These are phyloP conservation scores for Ramaria sp. DNA, from an alignment of 768 basidiomycete genomes.

Conservation along the genomic window DNA sequence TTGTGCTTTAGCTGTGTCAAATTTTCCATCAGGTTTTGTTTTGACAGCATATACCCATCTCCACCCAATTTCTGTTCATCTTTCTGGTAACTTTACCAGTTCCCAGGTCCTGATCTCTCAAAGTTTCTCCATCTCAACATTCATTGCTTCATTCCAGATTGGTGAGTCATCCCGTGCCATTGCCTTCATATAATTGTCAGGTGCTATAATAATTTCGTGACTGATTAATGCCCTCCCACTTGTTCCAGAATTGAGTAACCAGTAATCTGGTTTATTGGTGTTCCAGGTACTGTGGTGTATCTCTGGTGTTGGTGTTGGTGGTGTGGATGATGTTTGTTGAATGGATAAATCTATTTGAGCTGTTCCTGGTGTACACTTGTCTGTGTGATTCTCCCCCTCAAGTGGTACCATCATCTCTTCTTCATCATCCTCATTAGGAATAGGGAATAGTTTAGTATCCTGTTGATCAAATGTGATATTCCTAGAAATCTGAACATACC, in stretches of 20 bases:
- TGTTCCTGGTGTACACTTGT: too few species aligned
- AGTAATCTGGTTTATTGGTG: too few species aligned
- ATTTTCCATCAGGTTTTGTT: conserved; percentile 15
- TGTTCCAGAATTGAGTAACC: not conserved
- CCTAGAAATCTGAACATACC: too few species aligned
- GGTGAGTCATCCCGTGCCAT: conserved; percentile 4
- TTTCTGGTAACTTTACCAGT: conserved; percentile 12
- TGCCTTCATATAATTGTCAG: conserved; percentile 11
- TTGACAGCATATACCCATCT: conserved; percentile 21
- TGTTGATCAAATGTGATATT: too few species aligned
- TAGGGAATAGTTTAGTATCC: too few species aligned
- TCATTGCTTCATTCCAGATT: conserved; percentile 18
- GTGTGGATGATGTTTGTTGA: too few species aligned
- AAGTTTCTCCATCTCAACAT: conserved; percentile 16
- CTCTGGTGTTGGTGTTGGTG: too few species aligned
- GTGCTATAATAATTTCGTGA: not conserved
- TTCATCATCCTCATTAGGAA: too few species aligned
- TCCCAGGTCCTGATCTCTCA: conserved; percentile 16
- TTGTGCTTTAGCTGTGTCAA: conserved; percentile 16
- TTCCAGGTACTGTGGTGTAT: too few species aligned
- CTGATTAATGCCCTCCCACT: not conserved
- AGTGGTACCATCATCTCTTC: too few species aligned
- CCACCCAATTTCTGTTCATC: conserved; percentile 12
- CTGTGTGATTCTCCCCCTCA: too few species aligned
- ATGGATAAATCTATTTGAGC: too few species aligned